Base-by-base conservation (phyloP, 2,329 filamentous ascomycete species). In the Xylariaceae sp. region DNA sequence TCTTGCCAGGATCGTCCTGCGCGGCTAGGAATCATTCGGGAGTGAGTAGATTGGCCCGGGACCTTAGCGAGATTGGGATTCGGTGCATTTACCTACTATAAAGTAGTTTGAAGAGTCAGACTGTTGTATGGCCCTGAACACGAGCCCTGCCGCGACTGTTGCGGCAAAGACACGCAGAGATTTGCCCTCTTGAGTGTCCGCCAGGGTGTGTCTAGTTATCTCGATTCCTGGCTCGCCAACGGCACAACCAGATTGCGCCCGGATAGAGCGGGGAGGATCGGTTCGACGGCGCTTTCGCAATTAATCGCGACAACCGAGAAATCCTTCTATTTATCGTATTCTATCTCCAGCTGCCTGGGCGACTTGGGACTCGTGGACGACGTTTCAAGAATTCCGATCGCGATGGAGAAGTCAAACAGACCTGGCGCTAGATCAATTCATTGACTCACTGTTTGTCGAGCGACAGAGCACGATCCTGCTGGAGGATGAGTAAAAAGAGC, bases 31-130 rank as follows among this genome's bases (percentile, higher is more conserved):
- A 49, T 42, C 26, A 41, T 51, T 49, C 40, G 51, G 59, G 47
- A 53, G 29, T 29, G 45, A 39, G 48, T 48, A 58, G 51, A 57
- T 59, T 62, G 58, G 37, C n/a, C 51, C 54, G 48, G 15, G 54
- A 51, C 40, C 51, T 61, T 62, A 62, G 60, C 58, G 60, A 62
- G 36, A 62, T 62, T 62, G 58, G 56, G 51, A 54, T 51, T 32
- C 48, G 50, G 57, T 49, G 44, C 21, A 43, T 21, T 13, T 26
- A 26, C 41, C 41, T 21, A 26, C 19, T 42, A 21, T 29, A 16
- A 10, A 16, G 12, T 16, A 13, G 13, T 16, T n/a, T 26, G 41
- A 16, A 43, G 39, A 53, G 32, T 46, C 29, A 48, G 21, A 39
- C 6, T 30, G 29, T 6, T 30, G 19, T 21, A 46, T 39, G 26